Conservation (phyloP, 768 basidiomycete genomes). For the Infundibulicybe gibba region DNA sequence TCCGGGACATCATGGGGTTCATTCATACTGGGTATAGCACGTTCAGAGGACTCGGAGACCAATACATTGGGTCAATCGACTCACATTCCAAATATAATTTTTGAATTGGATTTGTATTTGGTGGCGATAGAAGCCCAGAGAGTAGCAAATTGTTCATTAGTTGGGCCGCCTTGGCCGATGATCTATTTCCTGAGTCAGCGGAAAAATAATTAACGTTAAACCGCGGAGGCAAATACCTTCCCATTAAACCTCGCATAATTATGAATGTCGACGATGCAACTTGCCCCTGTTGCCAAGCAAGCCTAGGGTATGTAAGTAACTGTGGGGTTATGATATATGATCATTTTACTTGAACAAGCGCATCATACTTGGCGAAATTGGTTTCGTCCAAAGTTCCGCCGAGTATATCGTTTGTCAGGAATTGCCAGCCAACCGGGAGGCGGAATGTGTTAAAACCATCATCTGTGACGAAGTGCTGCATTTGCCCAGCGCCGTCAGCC, state of each 20-base stretch:
- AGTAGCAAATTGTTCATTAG: slow-evolving; percentile 44
- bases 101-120: slow-evolving; percentile 37
- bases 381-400: slow-evolving; percentile 35
- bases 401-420: slow-evolving; percentile 32
- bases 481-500: slow-evolving; percentile 48
- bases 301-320: slow-evolving; percentile 41
- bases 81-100: slow-evolving; percentile 36
- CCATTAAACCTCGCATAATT: slow-evolving; percentile 62
- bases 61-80: slow-evolving; percentile 2
- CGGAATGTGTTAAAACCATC: slow-evolving; percentile 58
- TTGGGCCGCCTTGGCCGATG: slow-evolving; percentile 56
- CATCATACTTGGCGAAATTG: slow-evolving; percentile 44
- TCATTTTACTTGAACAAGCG: slow-evolving; percentile 44
- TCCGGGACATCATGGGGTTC: slow-evolving; percentile 55
- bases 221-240: slow-evolving; percentile 1
- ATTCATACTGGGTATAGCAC: slow-evolving; percentile 40
- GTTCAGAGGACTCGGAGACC: background rate
- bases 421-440: slow-evolving; percentile 61
- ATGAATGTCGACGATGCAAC: slow-evolving; percentile 22
- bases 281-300: slow-evolving; percentile 44
- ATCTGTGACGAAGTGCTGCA: slow-evolving; percentile 54
- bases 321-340: slow-evolving; percentile 45
- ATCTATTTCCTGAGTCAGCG: slow-evolving; percentile 18
- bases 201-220: background rate
- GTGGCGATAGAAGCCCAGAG: slow-evolving; percentile 52